Conservation (phyloP, 306 rosid genomes). For the Myrica gale region DNA sequence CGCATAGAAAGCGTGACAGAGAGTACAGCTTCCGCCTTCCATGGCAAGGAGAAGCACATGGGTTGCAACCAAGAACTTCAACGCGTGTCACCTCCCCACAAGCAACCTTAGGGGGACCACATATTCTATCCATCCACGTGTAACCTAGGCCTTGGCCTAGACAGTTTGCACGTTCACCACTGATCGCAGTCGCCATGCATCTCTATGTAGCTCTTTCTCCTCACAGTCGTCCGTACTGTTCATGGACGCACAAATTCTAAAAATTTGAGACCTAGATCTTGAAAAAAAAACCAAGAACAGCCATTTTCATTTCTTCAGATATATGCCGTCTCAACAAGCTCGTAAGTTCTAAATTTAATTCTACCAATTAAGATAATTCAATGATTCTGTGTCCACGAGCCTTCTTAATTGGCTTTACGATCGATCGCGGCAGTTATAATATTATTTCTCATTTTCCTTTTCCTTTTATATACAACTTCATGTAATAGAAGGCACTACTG, state of each 20-base stretch:
- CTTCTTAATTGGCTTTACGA: too few relatives aligned
- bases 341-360: too few relatives aligned
- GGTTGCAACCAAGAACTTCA: slow-evolving; percentile 37
- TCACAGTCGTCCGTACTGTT: too few relatives aligned
- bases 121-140: slow-evolving; percentile 50
- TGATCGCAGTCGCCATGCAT: slow-evolving; percentile 46
- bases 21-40: slow-evolving; percentile 20
- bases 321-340: too few relatives aligned
- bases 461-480: neutral
- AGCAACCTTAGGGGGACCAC: slow-evolving; percentile 46
- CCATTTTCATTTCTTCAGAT: too few relatives aligned
- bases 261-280: too few relatives aligned
- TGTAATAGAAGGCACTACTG: neutral
- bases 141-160: slow-evolving; percentile 2
- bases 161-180: neutral
- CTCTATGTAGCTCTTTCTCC: too few relatives aligned
- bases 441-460: neutral
- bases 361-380: too few relatives aligned
- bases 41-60: slow-evolving; percentile 55
- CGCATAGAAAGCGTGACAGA: slow-evolving; percentile 2
- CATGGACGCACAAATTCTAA: too few relatives aligned
- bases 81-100: slow-evolving; percentile 73
- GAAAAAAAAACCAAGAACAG: too few relatives aligned
- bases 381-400: too few relatives aligned
- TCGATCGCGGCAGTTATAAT: too few relatives aligned